phyloP scores from a whole-genome alignment of 805 yeast species.

The Kluyveromyces aestuarii region DNA sequence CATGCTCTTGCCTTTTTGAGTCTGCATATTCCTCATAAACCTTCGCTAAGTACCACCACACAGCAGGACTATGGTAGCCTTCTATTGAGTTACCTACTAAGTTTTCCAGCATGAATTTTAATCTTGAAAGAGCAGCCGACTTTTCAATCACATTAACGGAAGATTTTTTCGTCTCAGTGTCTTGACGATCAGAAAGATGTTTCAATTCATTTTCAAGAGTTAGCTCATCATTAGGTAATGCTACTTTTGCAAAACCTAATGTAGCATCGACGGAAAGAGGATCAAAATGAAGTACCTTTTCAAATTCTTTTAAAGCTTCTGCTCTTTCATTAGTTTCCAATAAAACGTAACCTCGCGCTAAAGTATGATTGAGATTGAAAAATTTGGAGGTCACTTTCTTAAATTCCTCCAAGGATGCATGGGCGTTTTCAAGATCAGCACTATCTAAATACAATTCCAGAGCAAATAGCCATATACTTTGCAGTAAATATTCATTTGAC shows the following conservation, averaged over 20 bases:
- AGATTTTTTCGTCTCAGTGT: constrained; percentile 3
- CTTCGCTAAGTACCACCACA: constrained; percentile 59
- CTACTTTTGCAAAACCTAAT: constrained; percentile 45
- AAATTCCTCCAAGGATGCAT: constrained; percentile 67
- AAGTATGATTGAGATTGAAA: constrained; percentile 21
- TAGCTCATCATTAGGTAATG: constrained; percentile 34
- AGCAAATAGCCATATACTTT: constrained; percentile 68
- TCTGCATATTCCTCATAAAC: constrained; percentile 55
- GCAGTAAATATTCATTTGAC: constrained; percentile 36
- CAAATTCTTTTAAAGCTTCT: constrained; percentile 54
- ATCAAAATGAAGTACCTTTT: constrained; percentile 45
- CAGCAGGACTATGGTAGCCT: constrained; percentile 43
- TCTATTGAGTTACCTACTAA: constrained; percentile 29
- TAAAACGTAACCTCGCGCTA: constrained; percentile 25
- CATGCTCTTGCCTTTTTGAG: constrained; percentile 35
- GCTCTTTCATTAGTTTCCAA: constrained; percentile 31
- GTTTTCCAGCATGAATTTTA: constrained; percentile 33
- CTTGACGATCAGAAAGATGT: not conserved
- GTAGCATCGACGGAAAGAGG: constrained; percentile 43
- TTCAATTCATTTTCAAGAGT: not conserved
- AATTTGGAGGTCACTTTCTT: constrained; percentile 41
- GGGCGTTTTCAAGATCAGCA: constrained; percentile 49
- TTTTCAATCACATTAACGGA: constrained; percentile 50
- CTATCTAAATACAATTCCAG: constrained; percentile 53
- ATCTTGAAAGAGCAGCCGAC: constrained; percentile 51